phyloP scores from a whole-genome alignment of 345 rosid genomes.

The Camelina sativa region DNA sequence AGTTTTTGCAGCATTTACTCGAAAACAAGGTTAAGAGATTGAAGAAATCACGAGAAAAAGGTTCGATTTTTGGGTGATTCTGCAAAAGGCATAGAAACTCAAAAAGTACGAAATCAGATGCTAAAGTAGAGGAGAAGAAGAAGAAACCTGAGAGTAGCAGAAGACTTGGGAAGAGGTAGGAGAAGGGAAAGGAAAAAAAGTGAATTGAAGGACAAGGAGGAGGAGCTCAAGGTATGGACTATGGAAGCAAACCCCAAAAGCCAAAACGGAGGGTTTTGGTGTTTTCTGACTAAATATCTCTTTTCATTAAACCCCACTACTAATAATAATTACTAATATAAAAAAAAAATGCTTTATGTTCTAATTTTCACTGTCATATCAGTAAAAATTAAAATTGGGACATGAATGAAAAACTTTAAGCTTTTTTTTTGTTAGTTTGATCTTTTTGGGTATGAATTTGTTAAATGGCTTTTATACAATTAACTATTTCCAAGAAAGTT shows the following conservation, averaged over 20 bases:
- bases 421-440: background rate
- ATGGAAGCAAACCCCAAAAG: constrained; percentile 16
- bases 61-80: background rate
- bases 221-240: constrained; percentile 1
- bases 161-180: constrained; percentile 18
- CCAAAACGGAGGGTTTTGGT: constrained; percentile 41
- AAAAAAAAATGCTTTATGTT: no score
- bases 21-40: background rate
- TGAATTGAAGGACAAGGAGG: constrained; percentile 21
- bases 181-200: background rate
- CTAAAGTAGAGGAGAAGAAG: background rate
- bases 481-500: background rate
- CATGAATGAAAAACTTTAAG: background rate
- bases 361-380: no score
- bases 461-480: no score
- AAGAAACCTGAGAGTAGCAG: constrained; percentile 35
- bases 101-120: background rate
- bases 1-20: constrained; percentile 36
- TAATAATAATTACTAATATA: no score
- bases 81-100: background rate
- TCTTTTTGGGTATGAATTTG: background rate
- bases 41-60: constrained; percentile 14
- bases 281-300: constrained; percentile 23
- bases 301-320: no score
- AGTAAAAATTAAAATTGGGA: background rate